These are phyloP conservation scores for Panicum virgatum DNA, from an alignment of 202 grass and related monocot species.

Conservation along the genomic window DNA sequence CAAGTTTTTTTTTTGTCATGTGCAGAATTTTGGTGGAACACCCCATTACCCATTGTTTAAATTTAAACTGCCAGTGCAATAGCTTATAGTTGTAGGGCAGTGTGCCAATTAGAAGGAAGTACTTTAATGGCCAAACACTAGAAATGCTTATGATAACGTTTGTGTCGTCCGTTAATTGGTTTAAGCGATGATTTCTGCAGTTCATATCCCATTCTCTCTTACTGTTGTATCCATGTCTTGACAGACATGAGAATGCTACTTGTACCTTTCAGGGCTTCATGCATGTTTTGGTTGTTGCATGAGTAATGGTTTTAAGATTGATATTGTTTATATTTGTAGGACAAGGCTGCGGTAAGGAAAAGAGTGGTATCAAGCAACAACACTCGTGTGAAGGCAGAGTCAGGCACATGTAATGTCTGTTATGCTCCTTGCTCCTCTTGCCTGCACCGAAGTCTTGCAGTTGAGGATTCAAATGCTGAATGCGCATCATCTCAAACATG, in stretches of 20 bases:
- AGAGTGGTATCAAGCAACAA: conserved; percentile 40
- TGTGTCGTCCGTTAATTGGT: background rate
- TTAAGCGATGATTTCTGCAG: background rate
- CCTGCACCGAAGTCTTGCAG: conserved; percentile 59
- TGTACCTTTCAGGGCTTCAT: conserved; percentile 6
- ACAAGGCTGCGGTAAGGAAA: conserved; percentile 52
- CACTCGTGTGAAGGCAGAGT: conserved; percentile 52
- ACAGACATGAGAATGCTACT: background rate
- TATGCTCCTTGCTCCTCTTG: conserved; percentile 91
- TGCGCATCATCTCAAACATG: conserved; percentile 63
- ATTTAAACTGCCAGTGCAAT: background rate
- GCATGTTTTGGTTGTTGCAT: background rate
- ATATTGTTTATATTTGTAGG: conserved; percentile 45
- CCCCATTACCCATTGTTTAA: background rate
- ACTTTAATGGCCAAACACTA: conserved; percentile 4
- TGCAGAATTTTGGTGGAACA: background rate
- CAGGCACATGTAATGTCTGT: conserved; percentile 93
- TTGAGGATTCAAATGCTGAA: conserved; percentile 51
- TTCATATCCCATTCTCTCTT: background rate
- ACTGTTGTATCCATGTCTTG: background rate
- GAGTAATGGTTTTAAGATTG: conserved; percentile 34
- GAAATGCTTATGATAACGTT: background rate
- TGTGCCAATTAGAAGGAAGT: background rate
- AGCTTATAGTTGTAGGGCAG: background rate
- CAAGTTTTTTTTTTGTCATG: conserved; percentile 1